Percentiles rank a stretch among this genome's conserved stretches.
These are phyloP conservation scores for Flaveria floridana DNA, from an alignment of 140 eudicot species.

Conservation along the genomic window DNA sequence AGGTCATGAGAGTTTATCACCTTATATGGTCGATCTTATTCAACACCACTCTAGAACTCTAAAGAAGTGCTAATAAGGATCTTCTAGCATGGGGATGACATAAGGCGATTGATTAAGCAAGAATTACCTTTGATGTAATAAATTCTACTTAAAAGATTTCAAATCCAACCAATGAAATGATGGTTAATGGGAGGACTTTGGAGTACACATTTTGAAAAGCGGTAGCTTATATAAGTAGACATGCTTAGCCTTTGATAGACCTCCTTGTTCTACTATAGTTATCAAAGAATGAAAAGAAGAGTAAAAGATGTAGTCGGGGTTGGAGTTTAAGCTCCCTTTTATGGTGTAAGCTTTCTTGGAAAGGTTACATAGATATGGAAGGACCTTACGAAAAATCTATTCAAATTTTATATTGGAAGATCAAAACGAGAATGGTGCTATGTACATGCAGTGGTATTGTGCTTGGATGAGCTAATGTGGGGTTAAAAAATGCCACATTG, in stretches of 20 bases:
- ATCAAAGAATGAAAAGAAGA: not conserved
- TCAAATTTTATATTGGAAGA: not conserved
- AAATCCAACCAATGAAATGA: not conserved
- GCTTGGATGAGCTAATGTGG: not conserved
- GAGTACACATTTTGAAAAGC: not conserved
- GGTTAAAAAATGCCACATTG: not conserved
- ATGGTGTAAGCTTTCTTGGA: not conserved
- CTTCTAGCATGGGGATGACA: not conserved
- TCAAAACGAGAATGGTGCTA: not conserved
- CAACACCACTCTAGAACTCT: not conserved
- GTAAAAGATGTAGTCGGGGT: not conserved
- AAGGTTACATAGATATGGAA: not conserved
- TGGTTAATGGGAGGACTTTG: not conserved
- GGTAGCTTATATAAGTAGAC: not conserved
- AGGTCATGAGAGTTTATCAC: not conserved
- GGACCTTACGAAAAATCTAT: not conserved
- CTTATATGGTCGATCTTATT: not conserved
- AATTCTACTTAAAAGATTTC: not conserved
- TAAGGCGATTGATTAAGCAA: not conserved
- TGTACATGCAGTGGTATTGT: not conserved
- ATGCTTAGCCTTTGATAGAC: not conserved
- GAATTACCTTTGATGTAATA: not conserved
- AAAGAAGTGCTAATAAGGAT: not conserved
- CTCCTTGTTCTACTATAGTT: not conserved
- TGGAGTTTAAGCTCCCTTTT: not conserved